A percentile compares a stretch with the other conserved stretches of the same genome.
phyloP scores from a whole-genome alignment of 2,329 filamentous ascomycete species.

The Microascus cirrosus region DNA sequence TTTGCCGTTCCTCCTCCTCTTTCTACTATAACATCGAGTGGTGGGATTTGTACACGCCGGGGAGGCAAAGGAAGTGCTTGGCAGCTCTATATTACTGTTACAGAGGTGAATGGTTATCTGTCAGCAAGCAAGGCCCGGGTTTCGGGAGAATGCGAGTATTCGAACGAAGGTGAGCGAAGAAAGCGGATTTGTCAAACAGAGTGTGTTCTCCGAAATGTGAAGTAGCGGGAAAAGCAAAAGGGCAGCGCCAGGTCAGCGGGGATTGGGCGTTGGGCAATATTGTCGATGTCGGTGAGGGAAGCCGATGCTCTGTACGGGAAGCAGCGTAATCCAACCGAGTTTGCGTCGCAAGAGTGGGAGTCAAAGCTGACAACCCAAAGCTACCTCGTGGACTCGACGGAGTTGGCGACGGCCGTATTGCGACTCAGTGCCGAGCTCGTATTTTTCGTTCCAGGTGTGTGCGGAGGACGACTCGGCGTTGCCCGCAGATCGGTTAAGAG shows the following conservation, averaged over 20 bases:
- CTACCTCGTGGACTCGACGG: not conserved
- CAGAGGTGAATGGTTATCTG: not conserved
- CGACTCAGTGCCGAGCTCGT: not conserved
- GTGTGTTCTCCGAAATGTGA: not conserved
- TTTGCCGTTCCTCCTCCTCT: not conserved
- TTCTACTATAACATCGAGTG: conserved; percentile 4
- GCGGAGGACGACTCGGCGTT: not conserved
- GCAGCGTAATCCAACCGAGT: not conserved
- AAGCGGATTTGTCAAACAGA: not conserved
- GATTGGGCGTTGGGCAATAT: not conserved
- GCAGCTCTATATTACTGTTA: conserved; percentile 6
- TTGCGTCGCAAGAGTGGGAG: not conserved
- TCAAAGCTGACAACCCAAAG: not conserved
- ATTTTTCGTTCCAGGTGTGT: not conserved
- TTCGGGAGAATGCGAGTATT: not conserved
- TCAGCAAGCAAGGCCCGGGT: not conserved
- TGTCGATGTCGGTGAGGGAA: conserved; percentile 1
- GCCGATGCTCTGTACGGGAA: not conserved
- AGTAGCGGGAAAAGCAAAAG: not conserved
- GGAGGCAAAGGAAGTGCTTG: not conserved
- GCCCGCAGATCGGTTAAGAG: not conserved
- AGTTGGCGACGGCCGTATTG: not conserved
- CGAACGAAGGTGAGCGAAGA: not conserved
- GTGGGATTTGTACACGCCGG: conserved; percentile 4
- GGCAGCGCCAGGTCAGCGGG: not conserved